Evolutionary conservation across 2,329 filamentous ascomycete species (phyloP).

Genomic region (Coniella lustricola): DNA sequence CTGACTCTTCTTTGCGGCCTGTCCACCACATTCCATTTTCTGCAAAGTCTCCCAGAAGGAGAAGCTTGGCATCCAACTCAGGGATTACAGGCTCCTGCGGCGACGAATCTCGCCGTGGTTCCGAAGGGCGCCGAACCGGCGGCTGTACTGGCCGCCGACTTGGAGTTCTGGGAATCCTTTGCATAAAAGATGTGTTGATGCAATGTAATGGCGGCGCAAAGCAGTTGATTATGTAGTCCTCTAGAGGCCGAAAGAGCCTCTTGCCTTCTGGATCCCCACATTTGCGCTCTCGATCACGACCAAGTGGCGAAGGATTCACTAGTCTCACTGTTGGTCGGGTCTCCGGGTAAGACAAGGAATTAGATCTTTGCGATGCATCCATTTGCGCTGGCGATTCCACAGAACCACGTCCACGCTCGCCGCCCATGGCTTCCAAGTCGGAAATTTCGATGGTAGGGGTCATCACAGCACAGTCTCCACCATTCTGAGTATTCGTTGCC

Average conservation of each 20-base stretch:
- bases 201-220: conserved; percentile 60
- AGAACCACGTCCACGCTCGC: conserved; percentile 24
- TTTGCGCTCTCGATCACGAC: conserved; percentile 16
- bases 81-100: conserved; percentile 38
- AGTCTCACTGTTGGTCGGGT: conserved; percentile 19
- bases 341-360: conserved; percentile 41
- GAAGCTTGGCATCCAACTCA: conserved; percentile 66
- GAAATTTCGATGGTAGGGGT: conserved; percentile 8
- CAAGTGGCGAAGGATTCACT: conserved; percentile 13
- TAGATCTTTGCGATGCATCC: conserved; percentile 26
- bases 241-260: conserved; percentile 65
- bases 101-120: conserved; percentile 27
- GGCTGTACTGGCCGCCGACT: conserved; percentile 23
- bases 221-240: conserved; percentile 66
- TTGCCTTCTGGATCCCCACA: conserved; percentile 34
- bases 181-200: conserved; percentile 69
- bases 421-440: background rate
- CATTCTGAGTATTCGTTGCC: background rate
- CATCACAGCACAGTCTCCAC: background rate
- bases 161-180: conserved; percentile 13
- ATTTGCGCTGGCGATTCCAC: conserved; percentile 4
- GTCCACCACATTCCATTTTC: conserved; percentile 84
- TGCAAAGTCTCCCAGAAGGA: conserved; percentile 67
- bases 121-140: conserved; percentile 24
- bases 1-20: conserved; percentile 43